Evolutionary conservation across 176 grass and related monocot species (phyloP).

Genomic region (Lolium multiflorum): DNA sequence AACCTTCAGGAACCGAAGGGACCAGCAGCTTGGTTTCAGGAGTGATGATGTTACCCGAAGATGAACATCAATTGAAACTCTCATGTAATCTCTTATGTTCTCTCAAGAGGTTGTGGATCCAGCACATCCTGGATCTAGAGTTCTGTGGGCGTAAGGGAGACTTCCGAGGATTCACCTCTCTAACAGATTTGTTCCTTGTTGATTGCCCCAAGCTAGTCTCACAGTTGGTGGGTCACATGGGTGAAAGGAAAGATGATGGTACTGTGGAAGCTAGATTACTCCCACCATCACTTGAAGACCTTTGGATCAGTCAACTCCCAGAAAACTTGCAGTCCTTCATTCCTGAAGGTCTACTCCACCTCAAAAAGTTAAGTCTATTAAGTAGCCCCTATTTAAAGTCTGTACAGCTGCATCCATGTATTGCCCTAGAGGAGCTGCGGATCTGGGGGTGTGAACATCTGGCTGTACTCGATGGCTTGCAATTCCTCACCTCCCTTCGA

Average conservation of each 20-base stretch:
- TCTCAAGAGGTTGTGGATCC: not conserved
- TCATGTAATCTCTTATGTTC: not conserved
- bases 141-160: not conserved
- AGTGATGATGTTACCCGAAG: not conserved
- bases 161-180: not conserved
- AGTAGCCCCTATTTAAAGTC: not conserved
- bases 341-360: not conserved
- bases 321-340: not conserved
- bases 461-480: conserved; percentile 28
- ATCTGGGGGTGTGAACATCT: not conserved
- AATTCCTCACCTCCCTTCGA: conserved; percentile 7
- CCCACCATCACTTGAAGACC: not conserved
- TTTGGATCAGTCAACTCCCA: not conserved
- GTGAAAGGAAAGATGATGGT: not conserved
- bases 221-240: not conserved
- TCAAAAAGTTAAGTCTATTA: fast-evolving
- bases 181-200: fast-evolving
- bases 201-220: not conserved
- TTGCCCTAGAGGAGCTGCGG: not conserved
- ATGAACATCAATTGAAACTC: not conserved
- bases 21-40: not conserved
- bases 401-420: conserved; percentile 5
- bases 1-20: not conserved
- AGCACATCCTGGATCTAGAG: fast-evolving
- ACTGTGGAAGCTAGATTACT: not conserved